Evolutionary conservation across 2,329 filamentous ascomycete species (phyloP).

Genomic region (Colletotrichum chrysophilum): DNA sequence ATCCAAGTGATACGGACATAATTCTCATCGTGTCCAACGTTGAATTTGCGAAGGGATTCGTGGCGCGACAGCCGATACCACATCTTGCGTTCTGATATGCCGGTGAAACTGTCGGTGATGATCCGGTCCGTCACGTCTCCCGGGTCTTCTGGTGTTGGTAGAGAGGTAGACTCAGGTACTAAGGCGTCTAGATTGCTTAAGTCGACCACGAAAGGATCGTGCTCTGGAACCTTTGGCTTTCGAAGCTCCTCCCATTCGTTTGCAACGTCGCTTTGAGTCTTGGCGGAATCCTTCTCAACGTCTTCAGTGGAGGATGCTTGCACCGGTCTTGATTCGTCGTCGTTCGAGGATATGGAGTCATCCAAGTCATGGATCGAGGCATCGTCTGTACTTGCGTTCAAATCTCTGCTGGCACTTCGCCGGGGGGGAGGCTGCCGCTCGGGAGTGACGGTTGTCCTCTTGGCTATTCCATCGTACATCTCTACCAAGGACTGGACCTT

Average conservation of each 20-base stretch:
- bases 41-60: constrained; percentile 62
- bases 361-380: neutral
- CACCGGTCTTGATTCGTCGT: neutral
- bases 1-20: constrained; percentile 65
- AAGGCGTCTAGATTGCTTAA: constrained; percentile 37
- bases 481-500: constrained; percentile 58
- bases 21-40: constrained; percentile 62
- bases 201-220: constrained; percentile 32
- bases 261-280: neutral
- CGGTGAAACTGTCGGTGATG: constrained; percentile 57
- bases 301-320: neutral
- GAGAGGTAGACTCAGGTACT: constrained; percentile 29
- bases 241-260: neutral
- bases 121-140: constrained; percentile 49
- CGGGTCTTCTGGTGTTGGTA: constrained; percentile 13
- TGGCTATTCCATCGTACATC: constrained; percentile 52
- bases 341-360: neutral
- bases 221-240: neutral
- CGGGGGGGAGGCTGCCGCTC: neutral
- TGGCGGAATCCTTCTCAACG: too few relatives aligned
- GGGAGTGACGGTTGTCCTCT: constrained; percentile 2
- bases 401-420: constrained; percentile 7
- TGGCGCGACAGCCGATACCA: constrained; percentile 70
- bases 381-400: neutral
- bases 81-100: constrained; percentile 62